These are phyloP conservation scores for Aspergillus leporis DNA, from an alignment of 495 filamentous ascomycete genomes.

Conservation along the genomic window DNA sequence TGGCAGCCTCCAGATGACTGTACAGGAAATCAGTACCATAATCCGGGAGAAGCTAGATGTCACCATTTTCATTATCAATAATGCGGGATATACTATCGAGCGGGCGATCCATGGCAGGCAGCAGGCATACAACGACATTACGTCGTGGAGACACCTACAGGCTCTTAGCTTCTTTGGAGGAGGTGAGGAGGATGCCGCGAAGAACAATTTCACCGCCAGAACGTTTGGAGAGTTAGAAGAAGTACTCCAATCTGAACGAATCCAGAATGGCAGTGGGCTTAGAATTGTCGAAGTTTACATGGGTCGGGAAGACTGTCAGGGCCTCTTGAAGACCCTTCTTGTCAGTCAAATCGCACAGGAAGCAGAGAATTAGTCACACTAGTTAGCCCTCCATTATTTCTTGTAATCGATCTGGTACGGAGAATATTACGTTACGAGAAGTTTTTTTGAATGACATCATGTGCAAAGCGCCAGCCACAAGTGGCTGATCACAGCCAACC, in stretches of 20 bases:
- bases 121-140: constrained; percentile 74
- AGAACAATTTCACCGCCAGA: constrained; percentile 29
- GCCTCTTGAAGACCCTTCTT: constrained; percentile 1
- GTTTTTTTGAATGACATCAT: not conserved
- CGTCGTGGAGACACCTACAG: constrained; percentile 60
- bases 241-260: constrained; percentile 32
- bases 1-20: constrained; percentile 76
- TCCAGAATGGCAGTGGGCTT: constrained; percentile 39
- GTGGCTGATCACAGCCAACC: not conserved
- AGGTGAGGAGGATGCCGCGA: constrained; percentile 24
- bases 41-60: constrained; percentile 65
- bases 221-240: constrained; percentile 41
- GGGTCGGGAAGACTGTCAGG: constrained; percentile 45
- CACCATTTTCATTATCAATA: constrained; percentile 74
- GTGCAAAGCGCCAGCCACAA: not conserved
- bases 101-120: constrained; percentile 72
- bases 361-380: not conserved
- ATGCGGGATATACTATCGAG: constrained; percentile 77
- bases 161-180: constrained; percentile 47
- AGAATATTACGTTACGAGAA: no score
- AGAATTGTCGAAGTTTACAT: constrained; percentile 48
- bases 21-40: constrained; percentile 77
- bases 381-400: not conserved
- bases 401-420: no score
- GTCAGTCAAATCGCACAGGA: constrained; percentile 14